phyloP scores from a whole-genome alignment of 228 moss, liverwort and hornwort genomes.

The Sphagnum magellanicum region DNA sequence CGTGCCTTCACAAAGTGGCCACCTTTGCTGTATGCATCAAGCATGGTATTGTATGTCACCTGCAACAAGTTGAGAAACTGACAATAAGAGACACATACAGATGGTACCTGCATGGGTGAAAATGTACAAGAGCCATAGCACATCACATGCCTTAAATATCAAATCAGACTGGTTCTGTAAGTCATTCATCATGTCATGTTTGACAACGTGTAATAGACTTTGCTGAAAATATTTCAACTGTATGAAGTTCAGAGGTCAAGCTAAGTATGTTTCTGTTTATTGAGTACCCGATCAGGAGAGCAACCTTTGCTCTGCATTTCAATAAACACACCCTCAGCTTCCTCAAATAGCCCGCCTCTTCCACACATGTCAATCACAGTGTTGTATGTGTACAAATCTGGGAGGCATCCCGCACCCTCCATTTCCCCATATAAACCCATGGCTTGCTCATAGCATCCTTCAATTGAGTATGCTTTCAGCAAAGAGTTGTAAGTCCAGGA shows the following conservation, averaged over 20 bases:
- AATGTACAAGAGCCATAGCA: too few species aligned
- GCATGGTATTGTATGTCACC: constrained; percentile 94
- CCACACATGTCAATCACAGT: constrained; percentile 87
- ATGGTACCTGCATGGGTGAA: too few species aligned
- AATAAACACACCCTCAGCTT: constrained; percentile 74
- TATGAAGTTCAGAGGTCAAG: too few species aligned
- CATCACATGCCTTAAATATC: too few species aligned
- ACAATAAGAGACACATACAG: too few species aligned
- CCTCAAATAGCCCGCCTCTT: constrained; percentile 60
- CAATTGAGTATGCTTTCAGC: constrained; percentile 77
- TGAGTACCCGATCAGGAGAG: constrained; percentile 75
- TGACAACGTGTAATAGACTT: too few species aligned
- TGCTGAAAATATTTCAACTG: too few species aligned
- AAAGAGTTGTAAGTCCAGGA: constrained; percentile 95
- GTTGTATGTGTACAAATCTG: constrained; percentile 89
- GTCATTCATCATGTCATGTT: too few species aligned
- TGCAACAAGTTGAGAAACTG: constrained; percentile 12
- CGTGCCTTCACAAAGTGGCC: constrained; percentile 55
- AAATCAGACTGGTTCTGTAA: too few species aligned
- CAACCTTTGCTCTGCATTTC: constrained; percentile 80
- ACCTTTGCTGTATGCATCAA: constrained; percentile 89
- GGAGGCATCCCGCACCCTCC: constrained; percentile 75
- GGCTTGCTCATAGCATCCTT: constrained; percentile 72
- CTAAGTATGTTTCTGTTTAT: too few species aligned
- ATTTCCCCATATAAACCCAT: constrained; percentile 76